Conservation (phyloP, 2,329 filamentous ascomycete genomes). For the Sclerotinia subarctica region DNA sequence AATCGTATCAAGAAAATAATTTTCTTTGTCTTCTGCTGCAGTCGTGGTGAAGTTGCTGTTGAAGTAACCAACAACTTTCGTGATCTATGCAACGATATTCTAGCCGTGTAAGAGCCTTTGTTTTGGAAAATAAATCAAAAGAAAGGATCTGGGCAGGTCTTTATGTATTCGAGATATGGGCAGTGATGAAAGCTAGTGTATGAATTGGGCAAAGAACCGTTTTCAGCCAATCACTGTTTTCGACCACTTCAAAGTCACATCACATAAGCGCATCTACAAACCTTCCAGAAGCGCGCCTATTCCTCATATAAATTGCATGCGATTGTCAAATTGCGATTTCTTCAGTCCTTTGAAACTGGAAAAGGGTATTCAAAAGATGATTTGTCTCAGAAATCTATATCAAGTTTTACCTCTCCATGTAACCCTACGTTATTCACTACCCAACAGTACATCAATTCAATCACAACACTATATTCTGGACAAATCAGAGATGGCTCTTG, state of each 20-base stretch:
- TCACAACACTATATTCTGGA: not conserved
- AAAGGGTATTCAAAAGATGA: not conserved
- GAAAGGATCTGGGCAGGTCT: constrained; percentile 35
- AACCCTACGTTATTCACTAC: not conserved
- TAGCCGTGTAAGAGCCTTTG: constrained; percentile 32
- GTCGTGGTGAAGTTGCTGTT: constrained; percentile 16
- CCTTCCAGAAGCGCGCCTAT: constrained; percentile 7
- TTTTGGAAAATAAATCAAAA: constrained; percentile 30
- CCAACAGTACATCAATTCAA: not conserved
- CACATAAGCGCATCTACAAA: constrained; percentile 12
- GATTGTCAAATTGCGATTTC: not conserved
- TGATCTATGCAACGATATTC: constrained; percentile 19
- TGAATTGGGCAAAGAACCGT: constrained; percentile 32
- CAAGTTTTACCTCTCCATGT: not conserved
- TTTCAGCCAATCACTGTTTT: constrained; percentile 37
- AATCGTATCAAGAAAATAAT: constrained; percentile 19
- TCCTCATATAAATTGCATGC: not conserved
- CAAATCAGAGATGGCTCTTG: constrained; percentile 22
- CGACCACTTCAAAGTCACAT: constrained; percentile 24
- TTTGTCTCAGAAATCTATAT: not conserved
- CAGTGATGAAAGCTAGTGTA: constrained; percentile 23
- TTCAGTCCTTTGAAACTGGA: not conserved
- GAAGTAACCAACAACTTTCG: constrained; percentile 24
- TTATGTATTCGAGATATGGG: constrained; percentile 35
- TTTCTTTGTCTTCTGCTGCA: constrained; percentile 20